Conservation (phyloP, 1,284 basidiomycete species). For the Rhodotorula mucilaginosa region DNA sequence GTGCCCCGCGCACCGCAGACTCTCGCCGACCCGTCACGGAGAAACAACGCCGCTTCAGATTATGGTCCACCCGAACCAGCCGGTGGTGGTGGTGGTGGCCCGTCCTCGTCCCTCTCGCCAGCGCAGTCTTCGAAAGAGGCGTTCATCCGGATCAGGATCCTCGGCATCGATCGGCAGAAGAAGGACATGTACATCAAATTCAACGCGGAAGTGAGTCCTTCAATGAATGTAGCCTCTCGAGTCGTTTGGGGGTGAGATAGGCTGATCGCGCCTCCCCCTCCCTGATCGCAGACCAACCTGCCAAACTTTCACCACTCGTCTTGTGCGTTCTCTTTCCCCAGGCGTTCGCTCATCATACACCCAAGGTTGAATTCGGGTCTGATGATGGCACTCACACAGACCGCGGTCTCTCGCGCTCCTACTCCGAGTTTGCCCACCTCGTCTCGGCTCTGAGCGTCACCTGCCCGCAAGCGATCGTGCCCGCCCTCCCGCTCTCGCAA, state of each 20-base stretch:
- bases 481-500: constrained; percentile 83
- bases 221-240: background rate
- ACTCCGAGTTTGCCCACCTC: constrained; percentile 38
- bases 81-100: background rate
- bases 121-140: constrained; percentile 55
- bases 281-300: constrained; percentile 72
- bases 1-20: background rate
- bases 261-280: background rate
- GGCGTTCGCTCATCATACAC: constrained; percentile 73
- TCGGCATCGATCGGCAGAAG: constrained; percentile 84
- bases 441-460: constrained; percentile 40
- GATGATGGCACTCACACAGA: constrained; percentile 1
- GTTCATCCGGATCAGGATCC: constrained; percentile 80
- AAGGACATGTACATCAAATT: constrained; percentile 86
- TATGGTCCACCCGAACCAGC: background rate
- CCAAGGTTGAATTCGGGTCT: constrained; percentile 1
- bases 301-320: constrained; percentile 72
- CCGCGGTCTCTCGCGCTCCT: constrained; percentile 39
- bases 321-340: constrained; percentile 7
- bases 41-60: background rate
- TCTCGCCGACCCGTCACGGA: background rate
- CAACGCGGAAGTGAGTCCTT: constrained; percentile 75
- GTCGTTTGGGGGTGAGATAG: background rate
- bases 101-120: background rate
- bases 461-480: constrained; percentile 63